Evolutionary conservation across 306 rosid genomes (phyloP), one percentile per base, ranked within the genome.

Genomic region (Urtica urens): DNA sequence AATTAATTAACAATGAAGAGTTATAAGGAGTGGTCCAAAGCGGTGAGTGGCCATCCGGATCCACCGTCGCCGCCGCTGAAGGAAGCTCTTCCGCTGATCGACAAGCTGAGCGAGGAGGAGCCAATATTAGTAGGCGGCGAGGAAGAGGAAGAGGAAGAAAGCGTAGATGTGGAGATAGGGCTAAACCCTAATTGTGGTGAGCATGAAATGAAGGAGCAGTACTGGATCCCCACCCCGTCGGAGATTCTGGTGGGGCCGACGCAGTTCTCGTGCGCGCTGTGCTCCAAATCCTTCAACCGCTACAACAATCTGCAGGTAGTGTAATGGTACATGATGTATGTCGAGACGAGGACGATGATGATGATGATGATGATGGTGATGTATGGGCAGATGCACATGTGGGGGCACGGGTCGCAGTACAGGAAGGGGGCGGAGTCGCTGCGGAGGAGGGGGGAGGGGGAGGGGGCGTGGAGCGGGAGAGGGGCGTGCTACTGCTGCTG

Each of bases 241-340:
- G 92, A 85, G 75, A 85, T 85, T 62, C 93, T 85, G 33, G 73
- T 76, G 41, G 95, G 95, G 23, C 93, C 95, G 60, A 75, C 87
- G 51, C 95, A 78, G 47, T 80, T 80, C 52, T 71, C 83, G n/a
- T 84, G 94, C 45, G 72, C 75, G 25, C 66, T 84, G 38, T 85
- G 95, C 78, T 73, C 77, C 28, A 85, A 85, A 68, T 67, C 87
- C 55, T 85, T 85, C 65, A 85, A 85, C 70, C 54, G 95, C 75
- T 85, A 85, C 82, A 85, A 85, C 39, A 85, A 85, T 65, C 93
- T 85, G 48, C 95, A 85, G 95, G 93, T 84, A 66, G 12, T 54
- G 28, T 8, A 33, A 13, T 6, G 11, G n/a, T 22, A 43, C 45
- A 33, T 35, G 2, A 35, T 21, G 33, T 19, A 17, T 10, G 20